These are phyloP conservation scores for Teunomyces aglyptinius DNA, from an alignment of 805 yeast species.

Conservation along the genomic window DNA sequence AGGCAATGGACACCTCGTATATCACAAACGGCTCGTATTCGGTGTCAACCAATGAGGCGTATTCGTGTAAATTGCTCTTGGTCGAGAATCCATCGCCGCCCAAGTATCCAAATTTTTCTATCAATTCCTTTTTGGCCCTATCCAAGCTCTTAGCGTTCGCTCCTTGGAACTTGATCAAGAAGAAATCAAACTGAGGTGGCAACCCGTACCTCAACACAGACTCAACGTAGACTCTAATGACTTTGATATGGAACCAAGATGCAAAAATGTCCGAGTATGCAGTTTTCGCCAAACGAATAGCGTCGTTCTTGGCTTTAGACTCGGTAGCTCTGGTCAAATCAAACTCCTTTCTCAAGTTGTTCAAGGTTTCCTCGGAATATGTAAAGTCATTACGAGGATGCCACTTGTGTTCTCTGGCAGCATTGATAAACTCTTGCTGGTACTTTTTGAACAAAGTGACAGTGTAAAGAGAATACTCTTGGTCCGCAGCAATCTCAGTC, in stretches of 20 bases:
- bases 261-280: conserved; percentile 86
- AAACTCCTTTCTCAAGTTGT: conserved; percentile 73
- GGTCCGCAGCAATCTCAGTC: conserved; percentile 61
- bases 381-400: conserved; percentile 84
- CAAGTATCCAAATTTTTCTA: conserved; percentile 77
- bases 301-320: conserved; percentile 68
- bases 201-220: conserved; percentile 93
- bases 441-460: conserved; percentile 85
- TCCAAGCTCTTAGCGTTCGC: conserved; percentile 34
- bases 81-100: conserved; percentile 85
- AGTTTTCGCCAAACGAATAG: conserved; percentile 77
- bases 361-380: conserved; percentile 74
- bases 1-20: conserved; percentile 42
- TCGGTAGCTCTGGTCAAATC: conserved; percentile 74
- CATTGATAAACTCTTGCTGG: conserved; percentile 62
- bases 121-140: conserved; percentile 66
- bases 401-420: conserved; percentile 83
- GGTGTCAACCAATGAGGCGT: conserved; percentile 87
- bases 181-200: conserved; percentile 82
- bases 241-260: conserved; percentile 88
- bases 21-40: conserved; percentile 96
- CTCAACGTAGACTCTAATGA: conserved; percentile 86
- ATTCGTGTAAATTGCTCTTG: conserved; percentile 76
- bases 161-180: conserved; percentile 44
- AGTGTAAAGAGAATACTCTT: conserved; percentile 69